A percentile compares a stretch with the other conserved stretches of the same genome.
Evolutionary conservation across 2,329 filamentous ascomycete species (phyloP).

Genomic region (Parascedosporium putredinis): DNA sequence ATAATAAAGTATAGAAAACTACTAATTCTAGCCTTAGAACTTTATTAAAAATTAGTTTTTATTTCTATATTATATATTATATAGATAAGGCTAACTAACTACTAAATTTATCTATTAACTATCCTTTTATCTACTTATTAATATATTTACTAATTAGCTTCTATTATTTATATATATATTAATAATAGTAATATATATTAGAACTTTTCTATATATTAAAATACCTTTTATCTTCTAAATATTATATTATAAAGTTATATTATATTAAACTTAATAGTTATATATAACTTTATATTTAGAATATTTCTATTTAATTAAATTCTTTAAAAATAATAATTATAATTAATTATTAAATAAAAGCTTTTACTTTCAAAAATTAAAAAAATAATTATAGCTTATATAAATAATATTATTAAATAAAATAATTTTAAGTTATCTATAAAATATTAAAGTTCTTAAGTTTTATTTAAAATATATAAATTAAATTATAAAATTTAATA

Average conservation of each 20-base stretch:
- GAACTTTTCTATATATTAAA: not conserved
- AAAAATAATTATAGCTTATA: not conserved
- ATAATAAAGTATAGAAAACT: no score
- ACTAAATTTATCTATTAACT: no score
- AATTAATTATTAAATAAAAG: not conserved
- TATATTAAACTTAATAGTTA: not conserved
- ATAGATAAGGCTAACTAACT: no score
- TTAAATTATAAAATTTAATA: constrained; percentile 2
- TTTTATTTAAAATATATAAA: not conserved
- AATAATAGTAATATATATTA: not conserved
- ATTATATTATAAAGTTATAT: not conserved
- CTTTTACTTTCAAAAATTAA: not conserved
- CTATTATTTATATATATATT: no score
- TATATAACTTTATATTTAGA: not conserved
- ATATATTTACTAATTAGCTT: constrained; percentile 5
- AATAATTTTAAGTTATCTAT: not conserved
- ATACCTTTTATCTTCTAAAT: not conserved
- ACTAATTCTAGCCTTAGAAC: no score
- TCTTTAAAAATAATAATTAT: not conserved
- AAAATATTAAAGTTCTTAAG: not conserved
- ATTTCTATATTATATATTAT: no score
- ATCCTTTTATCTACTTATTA: no score
- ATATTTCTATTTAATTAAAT: not conserved
- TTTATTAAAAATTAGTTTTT: no score
- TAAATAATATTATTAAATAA: not conserved